These are phyloP conservation scores for Beauveria scarabaeidicola DNA, from an alignment of 2,329 filamentous ascomycete species.

Conservation along the genomic window DNA sequence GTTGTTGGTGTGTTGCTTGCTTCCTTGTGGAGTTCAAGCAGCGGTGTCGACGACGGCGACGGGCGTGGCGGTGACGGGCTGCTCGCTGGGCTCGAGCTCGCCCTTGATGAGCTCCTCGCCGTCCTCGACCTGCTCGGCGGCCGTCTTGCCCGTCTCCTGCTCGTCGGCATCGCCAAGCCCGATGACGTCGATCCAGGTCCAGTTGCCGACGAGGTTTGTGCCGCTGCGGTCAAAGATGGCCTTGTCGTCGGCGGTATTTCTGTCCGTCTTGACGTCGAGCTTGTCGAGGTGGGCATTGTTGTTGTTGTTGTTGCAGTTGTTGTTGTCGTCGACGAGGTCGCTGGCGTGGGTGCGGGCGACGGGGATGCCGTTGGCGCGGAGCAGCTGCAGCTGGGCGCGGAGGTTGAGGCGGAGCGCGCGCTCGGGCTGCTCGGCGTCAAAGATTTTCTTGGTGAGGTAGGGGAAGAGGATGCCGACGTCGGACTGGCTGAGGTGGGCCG, in stretches of 20 bases:
- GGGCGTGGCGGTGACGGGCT: not conserved
- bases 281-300: slow-evolving; percentile 25
- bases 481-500: slow-evolving; percentile 74
- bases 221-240: slow-evolving; percentile 41
- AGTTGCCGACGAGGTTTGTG: slow-evolving; percentile 33
- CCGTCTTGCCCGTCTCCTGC: slow-evolving; percentile 21
- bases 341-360: slow-evolving; percentile 41
- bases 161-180: slow-evolving; percentile 34
- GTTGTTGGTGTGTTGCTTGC: not conserved
- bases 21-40: not conserved
- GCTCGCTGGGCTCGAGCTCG: slow-evolving; percentile 22
- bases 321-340: slow-evolving; percentile 40
- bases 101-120: slow-evolving; percentile 27
- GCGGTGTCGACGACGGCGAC: not conserved
- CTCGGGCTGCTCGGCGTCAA: slow-evolving; percentile 49
- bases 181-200: slow-evolving; percentile 45
- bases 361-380: slow-evolving; percentile 41
- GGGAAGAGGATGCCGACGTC: slow-evolving; percentile 81
- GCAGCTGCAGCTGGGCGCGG: slow-evolving; percentile 47
- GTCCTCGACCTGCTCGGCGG: slow-evolving; percentile 25
- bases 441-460: slow-evolving; percentile 52
- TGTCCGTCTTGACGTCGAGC: slow-evolving; percentile 19
- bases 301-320: too few species aligned
- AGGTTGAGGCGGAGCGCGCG: slow-evolving; percentile 51
- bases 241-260: slow-evolving; percentile 34